phyloP scores from a whole-genome alignment of 148 eudicot genomes.

The Linanthus parryae region DNA sequence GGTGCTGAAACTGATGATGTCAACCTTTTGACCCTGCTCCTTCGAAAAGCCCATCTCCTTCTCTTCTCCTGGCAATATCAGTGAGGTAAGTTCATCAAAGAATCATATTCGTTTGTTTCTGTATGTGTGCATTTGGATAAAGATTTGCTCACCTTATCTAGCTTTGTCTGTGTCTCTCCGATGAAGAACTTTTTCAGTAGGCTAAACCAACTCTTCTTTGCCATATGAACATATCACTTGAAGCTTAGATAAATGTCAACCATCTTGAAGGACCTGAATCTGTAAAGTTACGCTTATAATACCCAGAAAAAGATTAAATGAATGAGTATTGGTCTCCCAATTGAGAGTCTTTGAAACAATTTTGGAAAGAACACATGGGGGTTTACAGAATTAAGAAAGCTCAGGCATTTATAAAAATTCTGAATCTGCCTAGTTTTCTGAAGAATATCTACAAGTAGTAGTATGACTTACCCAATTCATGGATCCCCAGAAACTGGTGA shows the following conservation, averaged over 20 bases:
- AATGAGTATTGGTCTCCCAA: no score
- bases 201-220: slow-evolving; percentile 60
- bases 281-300: no score
- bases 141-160: slow-evolving; percentile 34
- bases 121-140: no score
- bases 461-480: slow-evolving; percentile 3
- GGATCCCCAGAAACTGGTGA: background rate
- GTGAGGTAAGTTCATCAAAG: background rate
- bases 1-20: slow-evolving; percentile 28
- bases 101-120: background rate
- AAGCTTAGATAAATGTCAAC: background rate
- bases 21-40: slow-evolving; percentile 25
- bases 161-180: slow-evolving; percentile 24
- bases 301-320: no score
- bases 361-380: no score
- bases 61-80: slow-evolving; percentile 35
- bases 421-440: no score
- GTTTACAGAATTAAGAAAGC: no score
- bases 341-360: no score
- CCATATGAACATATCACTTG: slow-evolving; percentile 24
- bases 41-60: slow-evolving; percentile 44
- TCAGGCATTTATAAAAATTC: no score
- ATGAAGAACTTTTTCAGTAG: slow-evolving; percentile 41
- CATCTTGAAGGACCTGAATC: background rate
- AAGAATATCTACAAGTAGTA: background rate